These are phyloP conservation scores for Moelleriella libera DNA, from an alignment of 2,329 filamentous ascomycete species.

Conservation along the genomic window DNA sequence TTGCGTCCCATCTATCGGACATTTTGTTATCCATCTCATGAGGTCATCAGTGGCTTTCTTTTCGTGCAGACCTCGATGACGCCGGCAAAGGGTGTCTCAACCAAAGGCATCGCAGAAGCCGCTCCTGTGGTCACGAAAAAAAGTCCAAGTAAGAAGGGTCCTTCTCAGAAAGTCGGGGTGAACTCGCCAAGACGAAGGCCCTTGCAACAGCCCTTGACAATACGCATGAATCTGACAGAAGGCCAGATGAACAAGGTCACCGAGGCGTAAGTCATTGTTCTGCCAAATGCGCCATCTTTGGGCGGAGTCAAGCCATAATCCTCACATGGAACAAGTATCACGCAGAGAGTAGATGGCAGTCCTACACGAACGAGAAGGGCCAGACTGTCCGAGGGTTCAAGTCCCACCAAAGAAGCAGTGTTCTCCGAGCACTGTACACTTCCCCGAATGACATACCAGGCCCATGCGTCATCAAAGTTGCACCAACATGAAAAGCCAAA, in stretches of 20 bases:
- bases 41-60: neutral
- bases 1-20: no score
- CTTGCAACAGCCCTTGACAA: constrained; percentile 24
- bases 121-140: neutral
- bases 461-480: neutral
- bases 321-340: constrained; percentile 14
- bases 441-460: neutral
- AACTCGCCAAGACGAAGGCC: constrained; percentile 18
- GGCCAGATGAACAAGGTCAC: constrained; percentile 33
- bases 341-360: constrained; percentile 14
- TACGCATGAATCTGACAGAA: constrained; percentile 34
- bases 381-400: neutral
- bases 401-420: neutral
- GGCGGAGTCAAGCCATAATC: no score
- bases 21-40: neutral
- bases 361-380: constrained; percentile 9
- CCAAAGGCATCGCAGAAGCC: neutral
- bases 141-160: neutral
- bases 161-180: constrained; percentile 13
- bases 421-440: constrained; percentile 1
- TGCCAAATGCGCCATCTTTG: no score
- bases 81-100: neutral
- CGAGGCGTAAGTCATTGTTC: constrained; percentile 21
- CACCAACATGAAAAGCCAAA: neutral
- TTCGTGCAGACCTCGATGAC: neutral